Evolutionary conservation across 805 yeast genomes (phyloP).

Genomic region (Wickerhamiella azymoides): DNA sequence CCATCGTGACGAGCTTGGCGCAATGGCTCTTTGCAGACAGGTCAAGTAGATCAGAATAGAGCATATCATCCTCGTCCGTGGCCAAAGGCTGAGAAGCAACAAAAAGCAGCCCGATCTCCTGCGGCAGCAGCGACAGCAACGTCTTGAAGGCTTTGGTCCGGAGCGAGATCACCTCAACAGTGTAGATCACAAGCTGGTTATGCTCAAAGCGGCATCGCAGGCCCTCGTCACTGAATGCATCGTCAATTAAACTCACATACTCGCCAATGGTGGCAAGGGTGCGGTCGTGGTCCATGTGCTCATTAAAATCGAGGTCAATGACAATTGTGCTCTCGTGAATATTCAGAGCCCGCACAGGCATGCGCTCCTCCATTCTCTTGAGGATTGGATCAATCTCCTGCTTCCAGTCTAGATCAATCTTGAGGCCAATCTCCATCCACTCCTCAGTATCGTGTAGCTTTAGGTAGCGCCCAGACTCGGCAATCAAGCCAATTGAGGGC

Average conservation of each 20-base stretch:
- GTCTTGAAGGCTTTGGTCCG: constrained; percentile 13
- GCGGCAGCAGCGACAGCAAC: constrained; percentile 9
- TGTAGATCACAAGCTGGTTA: constrained; percentile 59
- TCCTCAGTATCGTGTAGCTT: constrained; percentile 25
- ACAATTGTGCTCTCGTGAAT: constrained; percentile 63
- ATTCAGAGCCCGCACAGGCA: constrained; percentile 65
- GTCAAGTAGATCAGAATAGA: constrained; percentile 22
- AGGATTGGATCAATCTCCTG: constrained; percentile 41
- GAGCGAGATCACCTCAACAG: constrained; percentile 39
- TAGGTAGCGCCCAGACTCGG: constrained; percentile 81
- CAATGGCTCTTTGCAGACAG: constrained; percentile 8
- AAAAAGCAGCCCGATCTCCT: constrained; percentile 19
- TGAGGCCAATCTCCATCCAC: constrained; percentile 48
- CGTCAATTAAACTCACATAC: constrained; percentile 71
- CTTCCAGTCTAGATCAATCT: constrained; percentile 36
- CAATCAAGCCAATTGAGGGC: constrained; percentile 64
- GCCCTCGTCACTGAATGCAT: constrained; percentile 44
- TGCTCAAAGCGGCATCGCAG: constrained; percentile 68
- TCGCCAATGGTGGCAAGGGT: constrained; percentile 65
- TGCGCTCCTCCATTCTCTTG: constrained; percentile 51
- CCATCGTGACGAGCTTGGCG: constrained; percentile 18
- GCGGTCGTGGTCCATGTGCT: constrained; percentile 39
- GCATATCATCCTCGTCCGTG: constrained; percentile 21
- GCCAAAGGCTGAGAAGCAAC: constrained; percentile 19
- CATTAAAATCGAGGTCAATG: constrained; percentile 51